Conservation (phyloP, 768 basidiomycete species). For the Antrodiella citrinella region DNA sequence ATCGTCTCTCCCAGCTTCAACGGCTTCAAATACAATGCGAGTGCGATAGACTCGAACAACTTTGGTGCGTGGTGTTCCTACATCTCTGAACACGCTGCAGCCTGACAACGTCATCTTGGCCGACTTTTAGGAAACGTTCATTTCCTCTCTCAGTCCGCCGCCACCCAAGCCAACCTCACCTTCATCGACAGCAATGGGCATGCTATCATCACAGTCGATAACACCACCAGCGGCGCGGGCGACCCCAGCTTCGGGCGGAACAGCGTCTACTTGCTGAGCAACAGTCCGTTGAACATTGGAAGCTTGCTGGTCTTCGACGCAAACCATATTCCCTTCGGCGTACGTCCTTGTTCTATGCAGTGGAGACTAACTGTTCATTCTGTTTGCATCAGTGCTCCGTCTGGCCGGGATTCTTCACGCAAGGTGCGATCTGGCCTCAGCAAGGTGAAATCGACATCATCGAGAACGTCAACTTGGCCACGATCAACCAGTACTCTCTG, state of each 20-base stretch:
- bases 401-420: slow-evolving; percentile 23
- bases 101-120: too few relatives aligned
- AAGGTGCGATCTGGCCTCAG: slow-evolving; percentile 29
- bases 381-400: slow-evolving; percentile 6
- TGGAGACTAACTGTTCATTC: neutral
- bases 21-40: neutral
- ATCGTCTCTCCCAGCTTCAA: neutral
- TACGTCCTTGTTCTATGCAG: slow-evolving; percentile 46
- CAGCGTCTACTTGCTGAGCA: slow-evolving; percentile 36
- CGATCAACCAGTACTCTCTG: slow-evolving; percentile 49
- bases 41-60: neutral
- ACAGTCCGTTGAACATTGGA: slow-evolving; percentile 33
- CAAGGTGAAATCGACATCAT: slow-evolving; percentile 33
- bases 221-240: slow-evolving; percentile 25
- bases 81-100: too few relatives aligned
- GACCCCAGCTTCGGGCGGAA: slow-evolving; percentile 34
- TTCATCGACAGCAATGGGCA: slow-evolving; percentile 53
- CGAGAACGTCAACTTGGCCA: slow-evolving; percentile 47
- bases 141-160: slow-evolving; percentile 42
- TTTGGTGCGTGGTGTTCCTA: neutral
- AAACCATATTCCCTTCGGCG: slow-evolving; percentile 31
- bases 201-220: slow-evolving; percentile 71
- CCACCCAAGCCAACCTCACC: slow-evolving; percentile 36
- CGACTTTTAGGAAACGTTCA: slow-evolving; percentile 47
- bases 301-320: slow-evolving; percentile 38